A percentile compares a stretch with the other conserved stretches of the same genome.
Evolutionary conservation across 2,329 filamentous ascomycete species (phyloP).

Genomic region (Sporothrix mexicana): DNA sequence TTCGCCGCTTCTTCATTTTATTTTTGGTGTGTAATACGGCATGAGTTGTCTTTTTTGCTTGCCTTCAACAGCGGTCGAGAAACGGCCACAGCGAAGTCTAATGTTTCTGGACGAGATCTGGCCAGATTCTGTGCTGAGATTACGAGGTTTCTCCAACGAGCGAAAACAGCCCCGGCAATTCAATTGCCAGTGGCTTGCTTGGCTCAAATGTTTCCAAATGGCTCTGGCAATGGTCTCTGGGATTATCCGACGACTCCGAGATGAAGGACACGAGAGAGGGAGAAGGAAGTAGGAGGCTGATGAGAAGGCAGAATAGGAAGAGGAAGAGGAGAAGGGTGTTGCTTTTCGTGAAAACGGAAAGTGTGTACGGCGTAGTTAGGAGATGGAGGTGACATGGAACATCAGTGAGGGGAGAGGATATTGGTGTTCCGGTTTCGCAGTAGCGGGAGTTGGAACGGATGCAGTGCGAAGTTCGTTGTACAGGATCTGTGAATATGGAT

Average conservation of each 20-base stretch:
- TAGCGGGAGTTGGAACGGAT: background rate
- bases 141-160: background rate
- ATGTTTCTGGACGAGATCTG: background rate
- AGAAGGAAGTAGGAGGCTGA: background rate
- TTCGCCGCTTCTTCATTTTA: background rate
- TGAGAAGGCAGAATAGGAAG: background rate
- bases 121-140: background rate
- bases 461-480: background rate
- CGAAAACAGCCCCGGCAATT: background rate
- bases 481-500: background rate
- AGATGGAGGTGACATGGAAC: background rate
- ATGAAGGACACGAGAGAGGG: background rate
- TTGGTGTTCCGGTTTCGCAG: background rate
- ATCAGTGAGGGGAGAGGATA: background rate
- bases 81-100: background rate
- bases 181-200: slow-evolving; percentile 17
- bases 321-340: background rate
- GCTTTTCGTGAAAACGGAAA: background rate
- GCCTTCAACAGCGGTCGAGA: background rate
- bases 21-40: background rate
- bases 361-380: background rate
- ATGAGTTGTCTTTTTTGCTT: background rate
- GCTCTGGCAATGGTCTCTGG: background rate
- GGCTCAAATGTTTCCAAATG: background rate
- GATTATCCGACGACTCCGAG: background rate